These are phyloP conservation scores for Pestalotiopsis sp. DNA, from an alignment of 2,329 filamentous ascomycete genomes.

Conservation along the genomic window DNA sequence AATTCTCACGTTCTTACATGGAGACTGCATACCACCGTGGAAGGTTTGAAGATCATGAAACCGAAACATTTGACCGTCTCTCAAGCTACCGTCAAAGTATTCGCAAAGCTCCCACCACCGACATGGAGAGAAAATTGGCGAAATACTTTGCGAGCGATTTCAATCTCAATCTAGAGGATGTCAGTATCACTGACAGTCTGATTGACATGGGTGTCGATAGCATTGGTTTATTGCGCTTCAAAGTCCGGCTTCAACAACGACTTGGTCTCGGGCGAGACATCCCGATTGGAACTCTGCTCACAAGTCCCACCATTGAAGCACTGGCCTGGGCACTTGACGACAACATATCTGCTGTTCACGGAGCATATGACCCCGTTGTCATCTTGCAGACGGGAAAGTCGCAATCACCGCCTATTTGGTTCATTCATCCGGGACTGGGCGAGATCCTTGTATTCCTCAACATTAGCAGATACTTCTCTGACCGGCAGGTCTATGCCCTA, in stretches of 20 bases:
- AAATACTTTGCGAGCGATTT: slow-evolving; percentile 10
- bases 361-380: slow-evolving; percentile 10
- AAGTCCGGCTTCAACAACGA: neutral
- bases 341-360: too few species aligned
- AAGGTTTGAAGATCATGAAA: neutral
- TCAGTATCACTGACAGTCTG: slow-evolving; percentile 10
- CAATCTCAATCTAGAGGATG: neutral
- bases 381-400: slow-evolving; percentile 9
- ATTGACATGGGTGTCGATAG: slow-evolving; percentile 15
- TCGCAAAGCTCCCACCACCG: neutral
- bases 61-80: neutral
- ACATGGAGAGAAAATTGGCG: neutral
- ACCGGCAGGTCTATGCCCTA: slow-evolving; percentile 14
- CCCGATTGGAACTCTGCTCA: slow-evolving; percentile 9
- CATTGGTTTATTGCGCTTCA: slow-evolving; percentile 11
- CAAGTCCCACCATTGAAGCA: slow-evolving; percentile 6
- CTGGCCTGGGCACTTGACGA: neutral
- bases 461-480: slow-evolving; percentile 15
- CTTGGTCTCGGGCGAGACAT: slow-evolving; percentile 7
- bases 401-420: slow-evolving; percentile 8
- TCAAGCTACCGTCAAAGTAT: neutral
- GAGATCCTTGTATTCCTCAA: slow-evolving; percentile 19
- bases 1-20: slow-evolving; percentile 7
- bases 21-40: slow-evolving; percentile 10
- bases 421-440: slow-evolving; percentile 16